phyloP scores from a whole-genome alignment of 2,329 filamentous ascomycete genomes.

The Trichoderma sp. region DNA sequence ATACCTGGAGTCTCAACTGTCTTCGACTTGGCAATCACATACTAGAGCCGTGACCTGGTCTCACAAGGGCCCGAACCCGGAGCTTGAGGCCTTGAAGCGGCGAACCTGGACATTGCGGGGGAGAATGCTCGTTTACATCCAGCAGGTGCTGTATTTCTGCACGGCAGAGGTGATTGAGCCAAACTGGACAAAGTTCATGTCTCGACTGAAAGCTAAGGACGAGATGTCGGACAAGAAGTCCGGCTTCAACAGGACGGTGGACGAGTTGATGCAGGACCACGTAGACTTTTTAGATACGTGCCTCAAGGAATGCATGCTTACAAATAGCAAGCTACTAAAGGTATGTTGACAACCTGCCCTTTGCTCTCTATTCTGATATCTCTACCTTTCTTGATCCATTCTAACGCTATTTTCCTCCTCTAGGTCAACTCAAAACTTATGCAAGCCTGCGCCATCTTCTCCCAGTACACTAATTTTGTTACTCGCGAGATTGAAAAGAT shows the following conservation, averaged over 20 bases:
- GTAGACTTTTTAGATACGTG: constrained; percentile 98
- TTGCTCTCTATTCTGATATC: too few relatives aligned
- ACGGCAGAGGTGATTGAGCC: constrained; percentile 97
- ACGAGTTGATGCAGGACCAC: constrained; percentile 98
- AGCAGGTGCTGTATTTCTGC: constrained; percentile 95
- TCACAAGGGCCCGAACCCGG: constrained; percentile 69
- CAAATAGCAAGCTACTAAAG: constrained; percentile 88
- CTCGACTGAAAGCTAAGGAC: constrained; percentile 64
- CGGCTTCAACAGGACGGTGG: constrained; percentile 68
- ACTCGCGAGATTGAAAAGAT: constrained; percentile 80
- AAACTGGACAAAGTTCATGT: constrained; percentile 94
- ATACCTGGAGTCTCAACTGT: constrained; percentile 83
- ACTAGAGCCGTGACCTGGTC: constrained; percentile 79
- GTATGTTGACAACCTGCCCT: constrained; percentile 47
- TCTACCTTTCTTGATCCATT: background rate
- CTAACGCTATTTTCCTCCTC: background rate
- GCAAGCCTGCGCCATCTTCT: constrained; percentile 93
- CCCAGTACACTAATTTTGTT: constrained; percentile 82
- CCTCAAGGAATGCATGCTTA: constrained; percentile 98
- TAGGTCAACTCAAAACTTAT: constrained; percentile 97
- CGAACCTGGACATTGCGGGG: constrained; percentile 87
- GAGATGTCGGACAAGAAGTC: constrained; percentile 26
- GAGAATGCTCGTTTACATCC: constrained; percentile 94
- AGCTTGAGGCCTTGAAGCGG: constrained; percentile 88
- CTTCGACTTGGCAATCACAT: constrained; percentile 86